Percentiles rank a stretch among this genome's conserved stretches.
These are phyloP conservation scores for Schizochytrium sp. DNA, from an alignment of 108 stramenopile genomes.

Conservation along the genomic window DNA sequence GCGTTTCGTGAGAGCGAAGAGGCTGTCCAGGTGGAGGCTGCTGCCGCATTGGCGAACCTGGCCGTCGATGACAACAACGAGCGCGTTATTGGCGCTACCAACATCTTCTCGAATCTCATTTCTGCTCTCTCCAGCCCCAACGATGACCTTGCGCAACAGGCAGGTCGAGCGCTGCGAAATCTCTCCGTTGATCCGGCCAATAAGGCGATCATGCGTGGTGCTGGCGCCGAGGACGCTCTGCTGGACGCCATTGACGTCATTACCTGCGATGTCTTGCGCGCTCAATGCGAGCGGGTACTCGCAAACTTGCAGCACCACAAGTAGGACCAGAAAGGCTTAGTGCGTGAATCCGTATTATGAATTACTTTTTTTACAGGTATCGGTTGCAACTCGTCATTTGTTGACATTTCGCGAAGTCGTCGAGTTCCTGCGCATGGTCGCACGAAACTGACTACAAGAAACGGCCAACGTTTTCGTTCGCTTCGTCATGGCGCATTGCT, in stretches of 20 bases:
- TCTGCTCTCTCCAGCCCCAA: constrained; percentile 21
- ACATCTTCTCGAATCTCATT: constrained; percentile 43
- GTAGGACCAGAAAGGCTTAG: too few species aligned
- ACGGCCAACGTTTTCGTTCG: too few species aligned
- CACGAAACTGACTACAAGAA: too few species aligned
- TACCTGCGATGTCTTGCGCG: neutral
- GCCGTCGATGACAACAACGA: constrained; percentile 59
- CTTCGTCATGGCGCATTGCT: too few species aligned
- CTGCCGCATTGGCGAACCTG: constrained; percentile 56
- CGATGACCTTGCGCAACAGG: constrained; percentile 43
- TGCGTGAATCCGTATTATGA: too few species aligned
- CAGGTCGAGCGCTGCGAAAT: constrained; percentile 51
- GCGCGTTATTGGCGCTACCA: constrained; percentile 31
- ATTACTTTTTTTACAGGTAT: too few species aligned
- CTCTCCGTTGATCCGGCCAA: constrained; percentile 44
- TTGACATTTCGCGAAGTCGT: too few species aligned
- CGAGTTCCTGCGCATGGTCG: too few species aligned
- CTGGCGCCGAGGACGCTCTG: constrained; percentile 23
- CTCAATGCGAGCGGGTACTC: neutral
- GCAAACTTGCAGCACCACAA: neutral
- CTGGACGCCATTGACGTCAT: neutral
- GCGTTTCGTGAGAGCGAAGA: constrained; percentile 22
- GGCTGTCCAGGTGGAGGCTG: constrained; percentile 48
- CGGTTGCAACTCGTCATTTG: too few species aligned
- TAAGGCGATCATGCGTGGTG: constrained; percentile 16